phyloP scores from a whole-genome alignment of 129 eudicot genomes.

The Helianthus annuus region HanXRQr2.0-SUNRISE NC_035443.2:54870917-54871416 shows the following conservation, averaged over 20 bases:
- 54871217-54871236: constrained; percentile 4
- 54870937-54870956: not conserved
- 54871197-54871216: not conserved
- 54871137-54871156: not conserved
- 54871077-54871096: constrained; percentile 61
- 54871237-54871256: constrained; percentile 10
- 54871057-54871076: constrained; percentile 82
- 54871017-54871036: not conserved
- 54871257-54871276: constrained; percentile 10
- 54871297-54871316: too few relatives aligned
- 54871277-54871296: too few relatives aligned
- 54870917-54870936: not conserved
- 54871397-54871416: too few relatives aligned
- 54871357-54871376: too few relatives aligned
- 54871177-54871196: constrained; percentile 21
- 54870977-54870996: not conserved
- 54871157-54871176: constrained; percentile 5
- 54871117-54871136: constrained; percentile 69
- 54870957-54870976: not conserved
- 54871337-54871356: too few relatives aligned
- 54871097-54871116: constrained; percentile 82
- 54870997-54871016: not conserved
- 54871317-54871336: too few relatives aligned
- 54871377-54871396: too few relatives aligned
- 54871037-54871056: constrained; percentile 46